phyloP scores from a whole-genome alignment of 139 green algal genomes.

The Parachlorella kessleri region DNA sequence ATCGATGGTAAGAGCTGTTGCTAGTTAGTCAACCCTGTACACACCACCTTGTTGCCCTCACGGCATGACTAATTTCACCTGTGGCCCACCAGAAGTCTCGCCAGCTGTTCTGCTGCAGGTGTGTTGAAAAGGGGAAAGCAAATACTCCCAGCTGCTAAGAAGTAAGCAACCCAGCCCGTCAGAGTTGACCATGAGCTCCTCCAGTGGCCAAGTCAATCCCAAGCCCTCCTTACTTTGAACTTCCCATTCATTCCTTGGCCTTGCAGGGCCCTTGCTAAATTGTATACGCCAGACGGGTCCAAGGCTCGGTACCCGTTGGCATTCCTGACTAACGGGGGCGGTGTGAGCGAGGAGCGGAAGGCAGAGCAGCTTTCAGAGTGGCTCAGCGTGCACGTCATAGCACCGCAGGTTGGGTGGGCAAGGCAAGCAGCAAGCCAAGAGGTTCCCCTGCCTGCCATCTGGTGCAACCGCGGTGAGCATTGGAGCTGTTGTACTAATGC shows the following conservation, averaged over 20 bases:
- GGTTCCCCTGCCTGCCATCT: too few species aligned
- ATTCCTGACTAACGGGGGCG: conserved; percentile 89
- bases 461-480: too few species aligned
- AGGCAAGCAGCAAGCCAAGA: too few species aligned
- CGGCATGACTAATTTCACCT: neutral
- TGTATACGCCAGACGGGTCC: conserved; percentile 47
- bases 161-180: conserved; percentile 11
- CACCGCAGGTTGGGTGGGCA: conserved; percentile 36
- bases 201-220: too few species aligned
- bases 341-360: conserved; percentile 68
- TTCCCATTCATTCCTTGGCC: too few species aligned
- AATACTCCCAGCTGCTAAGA: conserved; percentile 52
- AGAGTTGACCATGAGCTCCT: too few species aligned
- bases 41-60: neutral
- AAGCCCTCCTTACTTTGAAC: too few species aligned
- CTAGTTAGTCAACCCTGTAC: neutral
- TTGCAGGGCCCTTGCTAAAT: conserved; percentile 52
- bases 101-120: conserved; percentile 43
- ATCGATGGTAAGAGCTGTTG: conserved; percentile 53
- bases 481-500: too few species aligned
- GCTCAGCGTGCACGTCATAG: conserved; percentile 65
- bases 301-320: conserved; percentile 35
- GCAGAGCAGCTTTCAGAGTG: conserved; percentile 71
- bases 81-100: neutral
- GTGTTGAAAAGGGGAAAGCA: conserved; percentile 69